Conservation (phyloP, 108 stramenopile genomes). For the Mayamaea pseudoterrestris region DNA sequence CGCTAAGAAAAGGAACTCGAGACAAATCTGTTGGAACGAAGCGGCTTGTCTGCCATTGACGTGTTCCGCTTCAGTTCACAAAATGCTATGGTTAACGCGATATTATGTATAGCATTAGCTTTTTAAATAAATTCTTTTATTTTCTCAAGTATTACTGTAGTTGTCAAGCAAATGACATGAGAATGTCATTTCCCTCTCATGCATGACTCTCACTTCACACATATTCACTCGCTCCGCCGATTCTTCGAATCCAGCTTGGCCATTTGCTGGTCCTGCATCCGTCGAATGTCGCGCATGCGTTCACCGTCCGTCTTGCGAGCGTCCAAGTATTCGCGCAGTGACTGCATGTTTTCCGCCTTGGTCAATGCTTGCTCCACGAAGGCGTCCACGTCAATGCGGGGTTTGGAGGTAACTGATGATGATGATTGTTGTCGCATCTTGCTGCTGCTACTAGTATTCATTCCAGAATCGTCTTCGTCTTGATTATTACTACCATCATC, state of each 20-base stretch:
- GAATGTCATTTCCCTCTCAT: not conserved
- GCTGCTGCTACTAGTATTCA: not conserved
- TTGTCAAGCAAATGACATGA: not conserved
- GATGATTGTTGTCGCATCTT: not conserved
- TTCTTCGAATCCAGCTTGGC: conserved; percentile 33
- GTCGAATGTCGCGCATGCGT: conserved; percentile 44
- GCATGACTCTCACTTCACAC: too few relatives aligned
- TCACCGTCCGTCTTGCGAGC: conserved; percentile 55
- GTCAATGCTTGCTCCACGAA: conserved; percentile 54
- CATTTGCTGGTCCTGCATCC: conserved; percentile 42
- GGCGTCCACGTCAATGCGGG: conserved; percentile 47
- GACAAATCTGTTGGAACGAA: too few relatives aligned
- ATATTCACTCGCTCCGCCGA: too few relatives aligned
- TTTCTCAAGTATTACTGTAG: too few relatives aligned
- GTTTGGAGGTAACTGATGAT: not conserved
- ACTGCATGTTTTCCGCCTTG: conserved; percentile 45
- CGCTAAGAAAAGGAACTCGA: too few relatives aligned
- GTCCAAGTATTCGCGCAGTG: conserved; percentile 50
- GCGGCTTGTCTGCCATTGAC: too few relatives aligned
- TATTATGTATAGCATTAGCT: too few relatives aligned
- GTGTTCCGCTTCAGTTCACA: too few relatives aligned
- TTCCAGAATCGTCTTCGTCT: conserved; percentile 4
- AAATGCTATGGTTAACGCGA: too few relatives aligned
- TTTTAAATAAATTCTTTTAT: too few relatives aligned
- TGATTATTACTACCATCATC: too few relatives aligned